Percentiles rank a stretch among this genome's conserved stretches.
phyloP scores from a whole-genome alignment of 2,329 filamentous ascomycete species.

The Aspergillus neotritici region DNA sequence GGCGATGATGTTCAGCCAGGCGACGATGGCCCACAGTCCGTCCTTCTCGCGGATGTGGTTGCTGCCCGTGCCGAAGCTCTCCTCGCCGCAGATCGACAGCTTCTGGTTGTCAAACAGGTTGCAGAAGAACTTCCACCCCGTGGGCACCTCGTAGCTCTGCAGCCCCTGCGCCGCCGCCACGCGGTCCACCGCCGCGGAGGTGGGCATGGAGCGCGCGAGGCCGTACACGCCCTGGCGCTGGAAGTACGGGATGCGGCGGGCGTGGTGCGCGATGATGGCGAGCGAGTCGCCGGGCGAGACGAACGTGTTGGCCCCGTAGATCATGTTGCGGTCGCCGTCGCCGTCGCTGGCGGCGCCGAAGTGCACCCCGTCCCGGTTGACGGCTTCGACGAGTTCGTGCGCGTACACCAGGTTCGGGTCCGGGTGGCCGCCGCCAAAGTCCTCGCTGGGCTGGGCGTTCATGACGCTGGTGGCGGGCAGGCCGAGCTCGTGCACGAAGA shows the following conservation, averaged over 20 bases:
- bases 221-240: constrained; percentile 94
- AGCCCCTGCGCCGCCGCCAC: constrained; percentile 93
- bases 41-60: constrained; percentile 99
- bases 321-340: constrained; percentile 99
- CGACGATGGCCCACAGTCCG: constrained; percentile 92
- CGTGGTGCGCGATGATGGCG: constrained; percentile 96
- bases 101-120: constrained; percentile 90
- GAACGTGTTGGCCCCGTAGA: constrained; percentile 93
- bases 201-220: constrained; percentile 95
- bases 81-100: constrained; percentile 97
- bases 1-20: constrained; percentile 98
- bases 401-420: constrained; percentile 98
- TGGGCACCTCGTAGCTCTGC: constrained; percentile 91
- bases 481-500: constrained; percentile 91
- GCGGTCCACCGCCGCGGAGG: constrained; percentile 87
- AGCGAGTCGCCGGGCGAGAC: constrained; percentile 96
- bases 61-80: constrained; percentile 95
- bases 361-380: constrained; percentile 85
- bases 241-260: constrained; percentile 96
- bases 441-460: constrained; percentile 85
- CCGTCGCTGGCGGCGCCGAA: constrained; percentile 96
- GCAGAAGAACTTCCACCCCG: constrained; percentile 99
- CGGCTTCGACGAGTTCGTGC: constrained; percentile 85
- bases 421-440: constrained; percentile 96
- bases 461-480: constrained; percentile 71